Evolutionary conservation across 495 filamentous ascomycete species (phyloP).

Genomic region (Neurospora sp.): DNA sequence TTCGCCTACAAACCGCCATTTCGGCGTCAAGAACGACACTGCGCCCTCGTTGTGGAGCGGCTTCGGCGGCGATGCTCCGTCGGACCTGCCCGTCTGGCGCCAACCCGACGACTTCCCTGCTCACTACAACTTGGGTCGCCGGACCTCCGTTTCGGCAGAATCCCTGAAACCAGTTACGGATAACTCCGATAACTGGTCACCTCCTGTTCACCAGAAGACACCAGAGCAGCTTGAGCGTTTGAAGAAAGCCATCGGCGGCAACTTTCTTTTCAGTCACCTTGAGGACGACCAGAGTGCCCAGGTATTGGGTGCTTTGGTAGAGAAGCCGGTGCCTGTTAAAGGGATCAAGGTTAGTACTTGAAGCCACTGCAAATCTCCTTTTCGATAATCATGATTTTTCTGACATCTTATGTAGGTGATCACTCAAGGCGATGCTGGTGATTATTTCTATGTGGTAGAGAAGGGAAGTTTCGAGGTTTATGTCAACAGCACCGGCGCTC

Average conservation of each 20-base stretch:
- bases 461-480: conserved; percentile 84
- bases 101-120: conserved; percentile 67
- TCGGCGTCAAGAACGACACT: conserved; percentile 17
- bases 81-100: conserved; percentile 28
- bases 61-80: conserved; percentile 39
- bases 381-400: background rate
- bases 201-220: conserved; percentile 74
- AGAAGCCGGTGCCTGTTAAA: conserved; percentile 91
- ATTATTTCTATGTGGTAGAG: conserved; percentile 97
- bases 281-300: conserved; percentile 85
- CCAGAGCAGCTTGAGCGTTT: conserved; percentile 70
- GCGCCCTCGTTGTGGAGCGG: conserved; percentile 26
- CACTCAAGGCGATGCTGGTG: conserved; percentile 87
- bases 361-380: background rate
- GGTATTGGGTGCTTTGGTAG: conserved; percentile 81
- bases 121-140: conserved; percentile 87
- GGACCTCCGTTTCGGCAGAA: conserved; percentile 94
- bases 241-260: conserved; percentile 69
- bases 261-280: conserved; percentile 91
- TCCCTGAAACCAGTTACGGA: conserved; percentile 82
- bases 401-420: conserved; percentile 52
- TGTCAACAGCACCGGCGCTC: conserved; percentile 68
- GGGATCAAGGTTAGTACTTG: conserved; percentile 59
- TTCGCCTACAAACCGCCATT: conserved; percentile 45
- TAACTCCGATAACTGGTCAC: conserved; percentile 78